Evolutionary conservation across 805 yeast species (phyloP).

Genomic region (Candida hispaniensis): DNA sequence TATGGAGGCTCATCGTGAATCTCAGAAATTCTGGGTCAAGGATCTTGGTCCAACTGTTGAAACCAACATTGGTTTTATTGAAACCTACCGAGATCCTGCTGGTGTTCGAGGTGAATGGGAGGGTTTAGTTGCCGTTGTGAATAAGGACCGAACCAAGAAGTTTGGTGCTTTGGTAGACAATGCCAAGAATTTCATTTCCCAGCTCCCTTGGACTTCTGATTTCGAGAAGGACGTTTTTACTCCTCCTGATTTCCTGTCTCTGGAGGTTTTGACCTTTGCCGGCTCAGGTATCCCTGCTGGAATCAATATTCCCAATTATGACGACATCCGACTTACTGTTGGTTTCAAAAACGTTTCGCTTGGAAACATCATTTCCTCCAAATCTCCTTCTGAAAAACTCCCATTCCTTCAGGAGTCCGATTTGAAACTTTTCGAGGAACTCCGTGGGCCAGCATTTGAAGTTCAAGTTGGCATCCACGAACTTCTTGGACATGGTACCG

Average conservation of each 20-base stretch:
- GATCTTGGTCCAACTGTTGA: slow-evolving; percentile 71
- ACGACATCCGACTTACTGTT: slow-evolving; percentile 68
- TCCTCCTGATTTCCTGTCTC: slow-evolving; percentile 86
- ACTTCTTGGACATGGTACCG: slow-evolving; percentile 83
- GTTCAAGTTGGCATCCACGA: slow-evolving; percentile 93
- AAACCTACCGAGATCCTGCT: slow-evolving; percentile 85
- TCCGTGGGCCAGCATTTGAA: slow-evolving; percentile 75
- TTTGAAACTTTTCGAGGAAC: slow-evolving; percentile 51
- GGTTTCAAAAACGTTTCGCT: slow-evolving; percentile 87
- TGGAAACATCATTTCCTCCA: slow-evolving; percentile 74
- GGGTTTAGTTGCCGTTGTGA: slow-evolving; percentile 81
- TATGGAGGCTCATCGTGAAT: slow-evolving; percentile 71
- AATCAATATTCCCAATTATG: slow-evolving; percentile 85
- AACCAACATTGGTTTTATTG: slow-evolving; percentile 83
- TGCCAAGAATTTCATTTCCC: slow-evolving; percentile 53
- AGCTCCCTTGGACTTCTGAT: slow-evolving; percentile 66
- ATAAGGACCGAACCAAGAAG: slow-evolving; percentile 74
- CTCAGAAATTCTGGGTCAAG: slow-evolving; percentile 81
- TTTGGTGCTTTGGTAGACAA: slow-evolving; percentile 57
- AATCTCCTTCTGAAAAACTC: slow-evolving; percentile 54
- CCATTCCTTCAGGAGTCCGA: slow-evolving; percentile 50
- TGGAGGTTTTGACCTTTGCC: slow-evolving; percentile 81
- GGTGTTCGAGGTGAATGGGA: slow-evolving; percentile 94
- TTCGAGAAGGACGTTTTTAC: slow-evolving; percentile 79
- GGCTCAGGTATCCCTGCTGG: slow-evolving; percentile 91